Evolutionary conservation across 768 basidiomycete species (phyloP).

Genomic region (Termitomyces sp.): DNA sequence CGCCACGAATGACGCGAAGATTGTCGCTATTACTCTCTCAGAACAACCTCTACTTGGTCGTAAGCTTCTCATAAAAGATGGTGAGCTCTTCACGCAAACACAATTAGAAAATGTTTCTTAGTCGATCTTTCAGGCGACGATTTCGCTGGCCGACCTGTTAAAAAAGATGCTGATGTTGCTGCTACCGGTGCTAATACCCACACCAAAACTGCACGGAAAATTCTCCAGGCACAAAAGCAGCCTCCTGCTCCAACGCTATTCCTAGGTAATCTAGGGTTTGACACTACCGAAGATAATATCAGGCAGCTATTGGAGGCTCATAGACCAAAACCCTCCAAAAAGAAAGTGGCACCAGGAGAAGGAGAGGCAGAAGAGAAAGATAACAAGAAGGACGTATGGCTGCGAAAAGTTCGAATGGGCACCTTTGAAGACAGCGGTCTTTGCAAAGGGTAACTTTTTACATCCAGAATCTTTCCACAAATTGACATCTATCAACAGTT

Average conservation of each 20-base stretch:
- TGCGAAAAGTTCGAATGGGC: slow-evolving; percentile 85
- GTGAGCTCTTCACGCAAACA: slow-evolving; percentile 31
- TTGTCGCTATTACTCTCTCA: slow-evolving; percentile 69
- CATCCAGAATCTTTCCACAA: not conserved
- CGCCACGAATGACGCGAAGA: slow-evolving; percentile 66
- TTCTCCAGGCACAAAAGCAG: slow-evolving; percentile 74
- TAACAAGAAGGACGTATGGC: slow-evolving; percentile 41
- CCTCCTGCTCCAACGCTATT: slow-evolving; percentile 83
- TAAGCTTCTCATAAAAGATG: slow-evolving; percentile 89
- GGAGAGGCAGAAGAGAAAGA: slow-evolving; percentile 23
- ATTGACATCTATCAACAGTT: slow-evolving; percentile 41
- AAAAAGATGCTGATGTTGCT: slow-evolving; percentile 28
- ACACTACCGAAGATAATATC: slow-evolving; percentile 76
- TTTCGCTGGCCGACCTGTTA: slow-evolving; percentile 63
- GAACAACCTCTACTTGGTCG: slow-evolving; percentile 83
- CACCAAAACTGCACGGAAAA: slow-evolving; percentile 73
- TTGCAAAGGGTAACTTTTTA: slow-evolving; percentile 84
- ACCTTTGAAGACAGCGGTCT: slow-evolving; percentile 94
- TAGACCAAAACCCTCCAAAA: slow-evolving; percentile 28
- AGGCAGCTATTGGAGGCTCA: slow-evolving; percentile 71
- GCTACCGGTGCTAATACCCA: slow-evolving; percentile 28
- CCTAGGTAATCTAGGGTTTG: slow-evolving; percentile 90
- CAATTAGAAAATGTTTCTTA: not conserved
- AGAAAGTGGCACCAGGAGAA: slow-evolving; percentile 24
- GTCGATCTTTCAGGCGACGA: slow-evolving; percentile 52